Base-by-base conservation (phyloP, 2,329 filamentous ascomycete species). In the Cercospora janseana region DNA sequence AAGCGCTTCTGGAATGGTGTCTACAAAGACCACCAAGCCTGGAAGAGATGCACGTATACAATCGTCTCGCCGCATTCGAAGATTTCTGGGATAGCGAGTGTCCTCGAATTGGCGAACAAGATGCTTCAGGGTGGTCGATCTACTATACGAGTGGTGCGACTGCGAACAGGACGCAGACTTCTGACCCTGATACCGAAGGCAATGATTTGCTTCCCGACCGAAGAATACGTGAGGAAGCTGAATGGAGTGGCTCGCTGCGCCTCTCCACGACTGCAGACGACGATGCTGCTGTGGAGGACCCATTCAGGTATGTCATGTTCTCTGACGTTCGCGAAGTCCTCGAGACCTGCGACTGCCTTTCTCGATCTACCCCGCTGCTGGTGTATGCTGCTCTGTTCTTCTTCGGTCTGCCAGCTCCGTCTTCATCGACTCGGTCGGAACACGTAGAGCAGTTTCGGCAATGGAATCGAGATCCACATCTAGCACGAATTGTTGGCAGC, bases 11-110 rank as follows among this genome's bases (percentile, higher is more conserved):
- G 0, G 92, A 96, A 63, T 74, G 86, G 45, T 82, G 80, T 13
- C 79, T 89, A 52, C 82, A 81, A 38, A 74, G 75, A 3, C 82
- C 86, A 2, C 13, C 46, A 7, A 35, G 32, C 7, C 16, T 46
- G 13, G 50, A 6, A 4, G 18, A 7, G 8, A 35, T 43, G 6
- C 34, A 16, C 35, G 58, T 15, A 24, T 56, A 42, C 41, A 47
- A 49, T 7, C 37, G 38, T 1, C 56, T 54, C 10, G 70, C 21
- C 35, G 59, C 61, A 0, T 87, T 95, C 54, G 73, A 79, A 40
- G 77, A 83, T 2, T 95, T 93, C 56, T 97, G 93, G 93, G 89
- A 95, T 52, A 87, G 83, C 49, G 92, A 96, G 63, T 77, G 82
- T 0, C 75, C 86, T 0, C 80, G 92, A 4, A 79, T 95, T 46